Evolutionary conservation across 2,329 filamentous ascomycete genomes (phyloP), one percentile per base, ranked within the genome.

Genomic region (Diaporthe longicolla): DNA sequence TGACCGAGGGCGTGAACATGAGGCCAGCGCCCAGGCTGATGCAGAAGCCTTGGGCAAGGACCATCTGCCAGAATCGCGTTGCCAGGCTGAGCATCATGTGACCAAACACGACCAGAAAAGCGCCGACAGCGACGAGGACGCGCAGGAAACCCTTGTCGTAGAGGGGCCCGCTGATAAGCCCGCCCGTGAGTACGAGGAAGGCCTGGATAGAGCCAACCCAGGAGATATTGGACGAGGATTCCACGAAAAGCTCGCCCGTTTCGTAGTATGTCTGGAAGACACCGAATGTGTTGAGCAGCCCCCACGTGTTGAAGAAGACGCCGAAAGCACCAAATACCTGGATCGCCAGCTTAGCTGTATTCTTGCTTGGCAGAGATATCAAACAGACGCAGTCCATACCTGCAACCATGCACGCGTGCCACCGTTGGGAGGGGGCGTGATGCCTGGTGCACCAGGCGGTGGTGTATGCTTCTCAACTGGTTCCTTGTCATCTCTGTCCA

Each of bases 241-340:
- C 78, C 26, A 78, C 59, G 73, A 78, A 71, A 78, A 88, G 74
- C 59, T 82, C 76, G 76, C 84, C 79, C 45, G 81, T 82, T 70
- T 82, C 78, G 76, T 91, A 91, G 81, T 89, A 89, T 2, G 85
- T 86, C 76, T 91, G 88, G 76, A 88, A 91, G 2, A 88, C 85
- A 9, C 87, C 87, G 72, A 89, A 91, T 9, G 86, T 77, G 73
- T 79, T 83, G 45, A 82, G 72, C 3, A 84, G 77, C 1, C 83
- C 82, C 85, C 89, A 91, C 0, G 88, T 89, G 76, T 87, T 90
- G 79, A 90, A 88, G 76, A 89, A 88, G 65, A 90, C 83, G 59
- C 88, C 80, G 77, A 89, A 89, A 3, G 82, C 85, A 13, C 88
- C 82, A 2, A 84, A 82, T 4, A 88, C 87, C 40, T 43, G 15